Evolutionary conservation across 163 green algal genomes (phyloP), one percentile per base, ranked within the genome.

Genomic region (Trebouxia gelatinosa): DNA sequence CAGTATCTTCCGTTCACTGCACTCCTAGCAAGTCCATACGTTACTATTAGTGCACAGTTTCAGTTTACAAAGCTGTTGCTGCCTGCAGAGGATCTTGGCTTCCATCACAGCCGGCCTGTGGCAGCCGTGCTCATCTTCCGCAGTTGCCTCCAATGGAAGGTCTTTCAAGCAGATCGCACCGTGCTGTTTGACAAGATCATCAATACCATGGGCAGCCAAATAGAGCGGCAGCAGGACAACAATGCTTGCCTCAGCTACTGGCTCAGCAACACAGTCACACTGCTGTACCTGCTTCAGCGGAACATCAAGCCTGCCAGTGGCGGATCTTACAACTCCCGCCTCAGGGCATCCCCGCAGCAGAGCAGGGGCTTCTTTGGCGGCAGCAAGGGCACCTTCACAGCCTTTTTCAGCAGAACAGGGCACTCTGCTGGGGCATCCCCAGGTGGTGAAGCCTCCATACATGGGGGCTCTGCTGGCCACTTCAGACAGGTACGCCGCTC

Each of bases 211-310:
- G 86, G 87, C 68, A 70, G 58, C 11, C 81, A 94, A 87, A 94
- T 97, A 70, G 93, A 98, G 86, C 77, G 84, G 32, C 87, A 91
- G 83, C 91, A 96, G 83, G 93, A 98, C 68, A 87, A 96, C 87
- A 97, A 97, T 79, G 87, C 80, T 19, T 87, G 84, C 78, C 85
- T 98, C 13, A 77, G 86, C 64, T 98, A 98, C 89, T 98, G 93
- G 95, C 89, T 99, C 3, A 92, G 90, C 77, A 98, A 98, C 90
- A 98, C 95, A 2, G 92, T 97, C 38, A 96, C 95, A 70, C 92
- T 99, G 81, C 90, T 98, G 48, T 92, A 94, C 84, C 89, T 99
- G 82, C 90, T 99, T 78, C 95, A 98, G 80, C 93, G 90, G 82
- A 95, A 97, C 86, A 94, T 97, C 87, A 97, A 97, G 89, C 91